Evolutionary conservation across 1,139 yeast species (phyloP).

Genomic region (Suhomyces bribrorum): DNA sequence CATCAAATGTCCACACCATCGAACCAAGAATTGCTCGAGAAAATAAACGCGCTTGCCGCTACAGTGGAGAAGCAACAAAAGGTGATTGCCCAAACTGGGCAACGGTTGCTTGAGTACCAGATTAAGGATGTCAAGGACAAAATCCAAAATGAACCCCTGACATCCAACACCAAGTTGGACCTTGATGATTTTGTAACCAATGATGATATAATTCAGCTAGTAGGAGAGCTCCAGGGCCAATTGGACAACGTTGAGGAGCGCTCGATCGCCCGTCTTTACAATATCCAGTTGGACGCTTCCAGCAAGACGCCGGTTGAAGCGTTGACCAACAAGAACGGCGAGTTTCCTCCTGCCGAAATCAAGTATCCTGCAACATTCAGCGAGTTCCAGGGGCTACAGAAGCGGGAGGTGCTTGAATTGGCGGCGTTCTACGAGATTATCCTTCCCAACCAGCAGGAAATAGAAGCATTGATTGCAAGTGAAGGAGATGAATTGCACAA

Average conservation of each 20-base stretch:
- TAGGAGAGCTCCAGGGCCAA: constrained; percentile 87
- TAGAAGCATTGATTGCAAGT: constrained; percentile 35
- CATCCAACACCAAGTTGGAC: constrained; percentile 31
- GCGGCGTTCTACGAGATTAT: constrained; percentile 71
- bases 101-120: constrained; percentile 70
- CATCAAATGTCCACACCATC: constrained; percentile 5
- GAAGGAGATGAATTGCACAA: constrained; percentile 25
- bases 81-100: constrained; percentile 63
- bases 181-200: constrained; percentile 68
- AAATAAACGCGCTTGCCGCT: constrained; percentile 49
- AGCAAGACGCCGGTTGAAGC: constrained; percentile 15
- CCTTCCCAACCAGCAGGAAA: constrained; percentile 52
- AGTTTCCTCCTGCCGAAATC: constrained; percentile 49
- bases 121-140: constrained; percentile 47
- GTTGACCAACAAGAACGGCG: constrained; percentile 51
- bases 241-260: constrained; percentile 71
- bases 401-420: constrained; percentile 50
- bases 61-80: constrained; percentile 51
- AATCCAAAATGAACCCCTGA: constrained; percentile 26
- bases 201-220: constrained; percentile 70
- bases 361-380: constrained; percentile 61
- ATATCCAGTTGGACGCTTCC: constrained; percentile 28
- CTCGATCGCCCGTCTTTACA: constrained; percentile 58
- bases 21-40: constrained; percentile 15
- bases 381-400: constrained; percentile 51